These are phyloP conservation scores for Dactylonectria estremocensis DNA, from an alignment of 2,329 filamentous ascomycete species.

Conservation along the genomic window DNA sequence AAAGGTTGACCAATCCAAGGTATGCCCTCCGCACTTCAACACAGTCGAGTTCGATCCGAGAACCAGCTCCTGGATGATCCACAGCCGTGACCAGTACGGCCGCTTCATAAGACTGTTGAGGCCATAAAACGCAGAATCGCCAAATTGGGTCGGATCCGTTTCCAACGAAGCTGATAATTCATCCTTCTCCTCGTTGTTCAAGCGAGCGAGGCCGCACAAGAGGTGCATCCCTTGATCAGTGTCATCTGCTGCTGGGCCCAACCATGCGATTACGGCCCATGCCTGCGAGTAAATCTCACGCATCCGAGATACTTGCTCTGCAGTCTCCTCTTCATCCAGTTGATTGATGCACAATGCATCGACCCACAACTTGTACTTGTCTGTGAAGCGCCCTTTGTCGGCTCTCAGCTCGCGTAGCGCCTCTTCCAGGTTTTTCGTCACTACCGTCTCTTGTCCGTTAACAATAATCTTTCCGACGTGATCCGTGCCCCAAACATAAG, in stretches of 20 bases:
- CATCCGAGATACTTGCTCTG: conserved; percentile 27
- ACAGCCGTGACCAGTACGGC: conserved; percentile 30
- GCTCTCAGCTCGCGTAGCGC: conserved; percentile 17
- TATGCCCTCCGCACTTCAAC: conserved; percentile 23
- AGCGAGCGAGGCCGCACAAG: conserved; percentile 15
- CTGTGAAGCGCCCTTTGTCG: conserved; percentile 17
- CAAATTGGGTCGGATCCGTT: conserved; percentile 17
- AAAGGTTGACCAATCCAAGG: conserved; percentile 27
- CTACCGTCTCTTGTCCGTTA: conserved; percentile 23
- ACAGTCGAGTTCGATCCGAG: conserved; percentile 29
- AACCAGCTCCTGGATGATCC: conserved; percentile 34
- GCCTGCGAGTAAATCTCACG: conserved; percentile 28
- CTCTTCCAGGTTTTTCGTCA: conserved; percentile 29
- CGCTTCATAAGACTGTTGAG: conserved; percentile 28
- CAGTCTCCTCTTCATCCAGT: conserved; percentile 20
- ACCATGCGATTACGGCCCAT: conserved; percentile 30
- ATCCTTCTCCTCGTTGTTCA: conserved; percentile 29
- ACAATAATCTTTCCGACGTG: conserved; percentile 20
- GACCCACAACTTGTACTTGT: conserved; percentile 27
- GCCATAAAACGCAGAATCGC: conserved; percentile 25
- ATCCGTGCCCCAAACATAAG: conserved; percentile 27
- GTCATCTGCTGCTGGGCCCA: conserved; percentile 25
- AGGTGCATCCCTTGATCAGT: conserved; percentile 24
- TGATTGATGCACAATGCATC: conserved; percentile 33
- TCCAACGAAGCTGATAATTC: conserved; percentile 5